Conservation (phyloP, 2,329 filamentous ascomycete genomes). For the Fusarium sp. region DNA sequence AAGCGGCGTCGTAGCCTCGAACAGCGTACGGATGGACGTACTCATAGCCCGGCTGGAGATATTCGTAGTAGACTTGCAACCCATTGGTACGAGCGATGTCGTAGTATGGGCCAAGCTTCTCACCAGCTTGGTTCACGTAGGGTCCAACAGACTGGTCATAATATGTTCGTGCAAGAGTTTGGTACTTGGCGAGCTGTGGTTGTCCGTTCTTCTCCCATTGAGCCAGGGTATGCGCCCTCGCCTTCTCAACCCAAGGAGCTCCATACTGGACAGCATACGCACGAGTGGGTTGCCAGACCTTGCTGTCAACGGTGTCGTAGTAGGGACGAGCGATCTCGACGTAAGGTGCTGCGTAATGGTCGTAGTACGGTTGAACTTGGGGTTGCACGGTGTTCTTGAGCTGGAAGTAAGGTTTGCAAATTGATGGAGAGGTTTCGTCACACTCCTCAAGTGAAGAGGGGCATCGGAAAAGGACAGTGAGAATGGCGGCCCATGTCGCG, state of each 20-base stretch:
- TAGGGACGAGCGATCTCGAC: conserved; percentile 83
- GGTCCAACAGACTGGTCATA: conserved; percentile 81
- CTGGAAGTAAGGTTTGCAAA: conserved; percentile 87
- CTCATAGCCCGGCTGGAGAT: conserved; percentile 80
- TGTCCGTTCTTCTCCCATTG: conserved; percentile 85
- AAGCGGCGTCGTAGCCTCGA: conserved; percentile 74
- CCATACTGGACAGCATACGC: conserved; percentile 78
- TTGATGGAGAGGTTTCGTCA: conserved; percentile 75
- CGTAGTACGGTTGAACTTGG: conserved; percentile 86
- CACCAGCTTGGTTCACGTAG: conserved; percentile 73
- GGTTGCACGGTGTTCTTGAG: conserved; percentile 74
- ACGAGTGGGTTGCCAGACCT: conserved; percentile 76
- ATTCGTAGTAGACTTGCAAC: conserved; percentile 76
- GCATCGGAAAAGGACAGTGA: conserved; percentile 85
- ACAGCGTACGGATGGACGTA: conserved; percentile 79
- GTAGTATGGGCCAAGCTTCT: conserved; percentile 77
- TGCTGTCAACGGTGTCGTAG: conserved; percentile 70
- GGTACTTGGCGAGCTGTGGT: conserved; percentile 77
- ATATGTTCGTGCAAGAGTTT: conserved; percentile 69
- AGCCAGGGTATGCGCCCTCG: conserved; percentile 71
- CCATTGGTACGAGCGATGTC: conserved; percentile 71
- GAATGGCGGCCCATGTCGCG: conserved; percentile 85
- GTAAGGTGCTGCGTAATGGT: conserved; percentile 85
- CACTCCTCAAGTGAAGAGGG: conserved; percentile 77
- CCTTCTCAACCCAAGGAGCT: conserved; percentile 77